Evolutionary conservation across 768 basidiomycete genomes (phyloP).

Genomic region (Kwoniella europaea): DNA sequence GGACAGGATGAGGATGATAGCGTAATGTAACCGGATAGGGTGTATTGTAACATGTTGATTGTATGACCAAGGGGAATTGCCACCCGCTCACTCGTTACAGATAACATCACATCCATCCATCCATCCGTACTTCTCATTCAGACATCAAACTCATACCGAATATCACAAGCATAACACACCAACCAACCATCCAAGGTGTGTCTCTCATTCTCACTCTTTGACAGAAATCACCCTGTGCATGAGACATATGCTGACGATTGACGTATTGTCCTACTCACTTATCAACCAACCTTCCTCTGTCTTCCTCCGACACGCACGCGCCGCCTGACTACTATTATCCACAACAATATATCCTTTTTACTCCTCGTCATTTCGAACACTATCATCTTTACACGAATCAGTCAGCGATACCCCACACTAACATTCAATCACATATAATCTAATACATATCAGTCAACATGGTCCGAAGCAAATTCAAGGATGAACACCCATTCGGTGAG

Average conservation of each 20-base stretch:
- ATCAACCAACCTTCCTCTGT: constrained; percentile 11
- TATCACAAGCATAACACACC: neutral
- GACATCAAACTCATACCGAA: neutral
- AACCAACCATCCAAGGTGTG: neutral
- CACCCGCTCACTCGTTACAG: constrained; percentile 9
- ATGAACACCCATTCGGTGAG: constrained; percentile 97
- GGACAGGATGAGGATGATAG: neutral
- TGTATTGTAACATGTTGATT: neutral
- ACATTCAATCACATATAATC: neutral
- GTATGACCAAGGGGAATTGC: constrained; percentile 3
- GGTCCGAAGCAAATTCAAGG: constrained; percentile 63
- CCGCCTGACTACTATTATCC: constrained; percentile 2
- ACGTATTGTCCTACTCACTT: neutral
- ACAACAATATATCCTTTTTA: neutral
- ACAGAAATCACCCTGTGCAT: no score
- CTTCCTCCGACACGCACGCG: constrained; percentile 22
- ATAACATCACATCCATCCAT: neutral
- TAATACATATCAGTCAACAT: constrained; percentile 36
- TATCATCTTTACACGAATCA: neutral
- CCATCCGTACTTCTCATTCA: neutral
- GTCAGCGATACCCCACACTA: neutral
- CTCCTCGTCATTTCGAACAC: neutral
- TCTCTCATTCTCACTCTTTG: no score
- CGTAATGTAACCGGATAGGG: neutral
- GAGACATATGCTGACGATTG: neutral